Base-by-base conservation (phyloP, 176 grass and related monocot genomes). In the Oryza glaberrima region DNA sequence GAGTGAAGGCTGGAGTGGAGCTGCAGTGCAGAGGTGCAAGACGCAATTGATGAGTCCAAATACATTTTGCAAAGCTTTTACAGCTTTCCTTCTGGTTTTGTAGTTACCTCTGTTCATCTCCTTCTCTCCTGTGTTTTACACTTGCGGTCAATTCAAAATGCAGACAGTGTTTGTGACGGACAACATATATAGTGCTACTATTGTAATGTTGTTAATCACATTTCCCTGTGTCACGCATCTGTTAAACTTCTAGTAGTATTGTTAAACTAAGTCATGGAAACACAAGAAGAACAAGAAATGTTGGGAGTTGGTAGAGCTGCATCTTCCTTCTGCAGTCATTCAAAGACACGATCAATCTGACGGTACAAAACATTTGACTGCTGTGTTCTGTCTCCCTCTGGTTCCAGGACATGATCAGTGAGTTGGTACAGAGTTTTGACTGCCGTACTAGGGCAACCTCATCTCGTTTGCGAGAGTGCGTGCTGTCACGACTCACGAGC, bases 331-430 rank as follows among this genome's bases (percentile, higher is more conserved):
- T 49, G 46, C 47, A 8, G 40, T 41, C 40, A 41, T 41, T 77
- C 73, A 77, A 54, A 41, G 51, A 16, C 73, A 72, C 10, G 28
- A 88, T 88, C 86, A 26, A n/a, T 12, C 43, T 41, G 65, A 41
- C 51, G 15, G 74, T 73, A 83, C 30, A 9, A 43, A 28, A 78
- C 7, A 54, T 19, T 78, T 60, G 87, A 61, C 75, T 25, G 87
- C 5, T 19, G 4, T 25, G 22, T 13, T 22, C 4, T 63, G 22
- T 75, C 34, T 28, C 9, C 20, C 9, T 76, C 19, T 32, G 9
- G 22, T 77, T 70, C 83, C 3, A 66, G 9, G n/a, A 70, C 16
- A 28, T n/a, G 65, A 35, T 60, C 65, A 35, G 65, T 46, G 15
- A 17, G 22, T 45, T 6, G 40, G 72, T 69, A 81, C 78, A 35